phyloP scores from a whole-genome alignment of 768 basidiomycete genomes.

The Pulveroboletus frians region DNA sequence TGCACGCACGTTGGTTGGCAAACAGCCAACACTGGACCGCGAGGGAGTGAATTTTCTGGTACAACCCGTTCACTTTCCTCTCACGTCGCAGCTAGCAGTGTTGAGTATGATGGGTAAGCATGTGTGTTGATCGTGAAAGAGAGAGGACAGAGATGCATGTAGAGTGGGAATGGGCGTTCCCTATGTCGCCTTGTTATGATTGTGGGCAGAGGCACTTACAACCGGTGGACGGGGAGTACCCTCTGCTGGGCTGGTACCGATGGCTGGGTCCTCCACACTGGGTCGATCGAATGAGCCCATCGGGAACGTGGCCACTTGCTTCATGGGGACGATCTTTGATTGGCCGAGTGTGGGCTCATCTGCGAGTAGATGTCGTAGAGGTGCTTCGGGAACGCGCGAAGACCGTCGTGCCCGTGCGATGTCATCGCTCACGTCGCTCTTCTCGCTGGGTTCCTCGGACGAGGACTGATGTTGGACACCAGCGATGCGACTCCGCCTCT shows the following conservation, averaged over 20 bases:
- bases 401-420: constrained; percentile 6
- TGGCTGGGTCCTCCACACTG: not conserved
- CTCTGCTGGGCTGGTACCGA: constrained; percentile 4
- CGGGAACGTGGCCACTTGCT: constrained; percentile 9
- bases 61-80: constrained; percentile 3
- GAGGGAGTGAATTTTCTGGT: constrained; percentile 8
- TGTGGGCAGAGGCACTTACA: constrained; percentile 25
- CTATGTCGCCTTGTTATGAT: constrained; percentile 10
- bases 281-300: constrained; percentile 6
- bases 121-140: constrained; percentile 10
- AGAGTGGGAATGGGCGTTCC: constrained; percentile 4
- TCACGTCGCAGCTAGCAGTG: constrained; percentile 20
- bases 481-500: constrained; percentile 22
- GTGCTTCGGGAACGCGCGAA: constrained; percentile 5
- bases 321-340: constrained; percentile 3
- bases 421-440: constrained; percentile 23
- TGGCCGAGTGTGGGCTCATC: not conserved
- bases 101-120: constrained; percentile 21
- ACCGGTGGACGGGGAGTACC: constrained; percentile 12
- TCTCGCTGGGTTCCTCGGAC: constrained; percentile 28
- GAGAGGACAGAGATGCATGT: constrained; percentile 10
- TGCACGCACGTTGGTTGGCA: constrained; percentile 23
- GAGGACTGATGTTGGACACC: constrained; percentile 22
- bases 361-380: not conserved
- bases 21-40: constrained; percentile 19